Evolutionary conservation across 148 eudicot species (phyloP).

Genomic region (Beta vulgaris): DNA sequence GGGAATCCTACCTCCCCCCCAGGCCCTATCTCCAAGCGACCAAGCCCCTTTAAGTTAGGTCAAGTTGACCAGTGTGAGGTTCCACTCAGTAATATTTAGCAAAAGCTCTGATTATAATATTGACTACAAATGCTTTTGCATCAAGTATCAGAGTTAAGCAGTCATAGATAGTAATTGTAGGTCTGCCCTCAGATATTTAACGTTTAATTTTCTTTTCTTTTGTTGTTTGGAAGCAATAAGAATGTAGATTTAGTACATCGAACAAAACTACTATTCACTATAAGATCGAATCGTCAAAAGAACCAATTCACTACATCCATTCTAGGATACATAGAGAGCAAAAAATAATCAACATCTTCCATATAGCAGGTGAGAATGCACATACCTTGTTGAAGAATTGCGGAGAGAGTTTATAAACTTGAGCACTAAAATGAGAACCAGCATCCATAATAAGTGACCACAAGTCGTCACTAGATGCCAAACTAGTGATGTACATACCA

Average conservation of each 20-base stretch:
- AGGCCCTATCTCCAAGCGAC: too few species aligned
- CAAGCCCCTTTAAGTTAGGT: too few species aligned
- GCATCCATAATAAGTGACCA: conserved; percentile 98
- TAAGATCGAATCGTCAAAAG: not conserved
- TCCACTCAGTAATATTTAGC: too few species aligned
- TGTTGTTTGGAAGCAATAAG: not conserved
- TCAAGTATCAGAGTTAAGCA: too few species aligned
- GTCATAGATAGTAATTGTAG: too few species aligned
- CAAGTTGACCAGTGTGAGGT: too few species aligned
- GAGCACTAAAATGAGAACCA: conserved; percentile 74
- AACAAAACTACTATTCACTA: not conserved
- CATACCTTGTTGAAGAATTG: conserved; percentile 77
- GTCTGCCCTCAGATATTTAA: too few species aligned
- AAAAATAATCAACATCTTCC: not conserved
- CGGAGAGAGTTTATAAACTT: conserved; percentile 80
- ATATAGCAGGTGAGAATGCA: not conserved
- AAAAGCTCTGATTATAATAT: too few species aligned
- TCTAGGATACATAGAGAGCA: not conserved
- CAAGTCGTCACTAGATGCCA: conserved; percentile 64
- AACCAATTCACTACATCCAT: not conserved
- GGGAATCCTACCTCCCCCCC: too few species aligned
- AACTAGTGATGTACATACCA: conserved; percentile 73
- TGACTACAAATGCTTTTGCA: not conserved
- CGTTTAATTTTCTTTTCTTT: too few species aligned
- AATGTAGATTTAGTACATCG: not conserved